Evolutionary conservation across 345 rosid species (phyloP).

Genomic region (Linum lewisii): DNA sequence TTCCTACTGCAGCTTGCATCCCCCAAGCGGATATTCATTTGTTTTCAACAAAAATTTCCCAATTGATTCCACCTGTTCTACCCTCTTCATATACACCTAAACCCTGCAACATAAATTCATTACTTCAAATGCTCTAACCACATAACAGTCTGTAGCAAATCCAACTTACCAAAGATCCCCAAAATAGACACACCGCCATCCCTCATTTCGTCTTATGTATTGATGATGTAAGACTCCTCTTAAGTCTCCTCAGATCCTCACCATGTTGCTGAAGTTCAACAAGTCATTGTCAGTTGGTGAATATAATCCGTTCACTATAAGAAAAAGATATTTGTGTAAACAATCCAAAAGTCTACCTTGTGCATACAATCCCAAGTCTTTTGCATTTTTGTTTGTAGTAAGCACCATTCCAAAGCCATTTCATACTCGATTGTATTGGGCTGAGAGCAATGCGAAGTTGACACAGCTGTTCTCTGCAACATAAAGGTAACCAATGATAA

Average conservation of each 20-base stretch:
- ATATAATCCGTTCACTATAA: neutral
- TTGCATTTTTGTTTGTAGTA: slow-evolving; percentile 42
- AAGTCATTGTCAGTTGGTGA: slow-evolving; percentile 1
- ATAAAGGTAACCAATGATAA: neutral
- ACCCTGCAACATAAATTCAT: no score
- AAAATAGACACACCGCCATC: no score
- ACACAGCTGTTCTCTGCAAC: slow-evolving; percentile 58
- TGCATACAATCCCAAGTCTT: slow-evolving; percentile 21
- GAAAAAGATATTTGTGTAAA: slow-evolving; percentile 2
- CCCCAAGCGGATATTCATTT: no score
- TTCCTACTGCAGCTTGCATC: no score
- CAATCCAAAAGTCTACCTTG: slow-evolving; percentile 29
- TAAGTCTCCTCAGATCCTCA: slow-evolving; percentile 31
- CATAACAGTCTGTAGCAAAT: no score
- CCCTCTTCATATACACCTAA: no score
- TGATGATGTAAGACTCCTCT: slow-evolving; percentile 31
- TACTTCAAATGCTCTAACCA: no score
- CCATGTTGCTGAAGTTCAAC: slow-evolving; percentile 42
- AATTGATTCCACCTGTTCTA: no score
- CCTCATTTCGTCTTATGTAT: no score
- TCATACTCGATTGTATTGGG: slow-evolving; percentile 79
- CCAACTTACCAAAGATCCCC: no score
- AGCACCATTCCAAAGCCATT: slow-evolving; percentile 79
- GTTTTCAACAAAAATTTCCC: no score
- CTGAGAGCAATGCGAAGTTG: slow-evolving; percentile 89